Conservation (phyloP, 2,329 filamentous ascomycete genomes). For the Botrytis byssoidea region DNA sequence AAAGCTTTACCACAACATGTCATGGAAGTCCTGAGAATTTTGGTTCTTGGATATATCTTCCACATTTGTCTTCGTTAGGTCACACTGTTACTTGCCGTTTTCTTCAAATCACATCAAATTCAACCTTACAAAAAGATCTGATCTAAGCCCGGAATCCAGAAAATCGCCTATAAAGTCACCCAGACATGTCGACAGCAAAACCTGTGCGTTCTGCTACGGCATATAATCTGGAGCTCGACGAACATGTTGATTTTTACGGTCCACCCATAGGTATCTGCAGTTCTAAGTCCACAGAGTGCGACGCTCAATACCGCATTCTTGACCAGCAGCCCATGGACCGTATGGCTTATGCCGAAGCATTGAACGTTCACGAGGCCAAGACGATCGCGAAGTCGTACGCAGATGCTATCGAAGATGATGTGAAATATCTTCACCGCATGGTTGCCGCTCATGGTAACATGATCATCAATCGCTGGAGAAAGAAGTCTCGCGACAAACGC, state of each 20-base stretch:
- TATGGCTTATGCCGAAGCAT: no score
- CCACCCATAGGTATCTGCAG: neutral
- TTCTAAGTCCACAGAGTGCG: no score
- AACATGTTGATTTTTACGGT: neutral
- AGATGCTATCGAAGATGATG: no score
- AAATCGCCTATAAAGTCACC: neutral
- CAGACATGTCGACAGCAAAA: neutral
- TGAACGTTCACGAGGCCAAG: no score
- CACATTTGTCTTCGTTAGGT: neutral
- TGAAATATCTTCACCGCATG: no score
- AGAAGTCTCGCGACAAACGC: no score
- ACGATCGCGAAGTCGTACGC: no score
- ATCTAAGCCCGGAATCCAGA: neutral
- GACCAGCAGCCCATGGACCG: no score
- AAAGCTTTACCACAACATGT: neutral
- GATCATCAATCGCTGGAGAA: no score
- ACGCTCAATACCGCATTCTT: neutral
- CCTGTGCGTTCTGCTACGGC: no score
- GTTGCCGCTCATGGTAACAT: no score
- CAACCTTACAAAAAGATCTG: no score
- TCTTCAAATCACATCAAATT: neutral
- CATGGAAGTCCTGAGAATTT: neutral
- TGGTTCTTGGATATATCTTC: neutral
- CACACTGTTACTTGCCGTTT: neutral
- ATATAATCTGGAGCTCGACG: neutral